These are phyloP conservation scores for Aureobasidium sp. DNA, from an alignment of 2,329 filamentous ascomycete species.

Conservation along the genomic window DNA sequence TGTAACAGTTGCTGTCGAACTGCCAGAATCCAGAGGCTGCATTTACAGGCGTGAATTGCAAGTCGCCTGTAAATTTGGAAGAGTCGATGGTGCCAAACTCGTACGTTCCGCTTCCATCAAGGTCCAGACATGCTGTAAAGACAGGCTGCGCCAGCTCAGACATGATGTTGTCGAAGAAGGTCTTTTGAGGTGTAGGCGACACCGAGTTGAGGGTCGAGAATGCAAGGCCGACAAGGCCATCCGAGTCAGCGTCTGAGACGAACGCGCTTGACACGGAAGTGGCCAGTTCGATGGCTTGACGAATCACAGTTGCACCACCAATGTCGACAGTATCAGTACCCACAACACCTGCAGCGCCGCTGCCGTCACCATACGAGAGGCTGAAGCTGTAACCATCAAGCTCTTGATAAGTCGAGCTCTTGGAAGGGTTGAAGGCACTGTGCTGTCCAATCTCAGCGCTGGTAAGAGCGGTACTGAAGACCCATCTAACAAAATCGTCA, in stretches of 20 bases:
- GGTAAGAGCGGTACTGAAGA: constrained; percentile 57
- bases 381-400: constrained; percentile 49
- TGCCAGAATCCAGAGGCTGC: constrained; percentile 62
- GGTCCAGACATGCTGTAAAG: constrained; percentile 63
- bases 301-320: constrained; percentile 54
- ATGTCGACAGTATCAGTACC: constrained; percentile 62
- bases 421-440: constrained; percentile 47
- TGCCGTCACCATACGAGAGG: constrained; percentile 64
- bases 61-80: constrained; percentile 54
- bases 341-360: constrained; percentile 55
- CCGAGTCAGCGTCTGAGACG: constrained; percentile 51
- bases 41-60: constrained; percentile 58
- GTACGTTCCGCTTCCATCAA: constrained; percentile 55
- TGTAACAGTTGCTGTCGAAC: constrained; percentile 51
- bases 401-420: constrained; percentile 45
- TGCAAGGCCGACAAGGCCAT: constrained; percentile 63
- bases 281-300: constrained; percentile 63
- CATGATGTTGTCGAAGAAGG: constrained; percentile 67
- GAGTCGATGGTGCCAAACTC: constrained; percentile 66
- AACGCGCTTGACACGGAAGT: constrained; percentile 53
- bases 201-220: constrained; percentile 61
- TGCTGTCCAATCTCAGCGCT: constrained; percentile 43
- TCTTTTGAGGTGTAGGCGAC: constrained; percentile 55
- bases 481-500: constrained; percentile 45
- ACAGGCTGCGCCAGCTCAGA: constrained; percentile 55